Percentiles rank a stretch among this genome's conserved stretches.
Conservation (phyloP, 306 rosid species). For the Dalbergia oliveri region DNA sequence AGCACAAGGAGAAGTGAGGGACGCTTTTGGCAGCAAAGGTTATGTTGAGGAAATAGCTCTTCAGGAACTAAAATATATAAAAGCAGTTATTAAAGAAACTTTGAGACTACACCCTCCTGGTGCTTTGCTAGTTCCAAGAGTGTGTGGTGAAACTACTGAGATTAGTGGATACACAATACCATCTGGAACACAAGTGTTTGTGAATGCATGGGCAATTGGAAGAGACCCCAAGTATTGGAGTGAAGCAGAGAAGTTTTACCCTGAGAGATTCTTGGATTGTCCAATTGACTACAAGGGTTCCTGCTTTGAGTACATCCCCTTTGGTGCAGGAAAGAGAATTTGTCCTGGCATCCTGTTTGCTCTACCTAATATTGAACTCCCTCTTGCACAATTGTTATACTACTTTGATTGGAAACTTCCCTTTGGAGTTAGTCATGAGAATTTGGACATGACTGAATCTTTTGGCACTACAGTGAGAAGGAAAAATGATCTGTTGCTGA, state of each 20-base stretch:
- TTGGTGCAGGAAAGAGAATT: constrained; percentile 12
- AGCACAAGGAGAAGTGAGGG: constrained; percentile 41
- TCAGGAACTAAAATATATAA: constrained; percentile 37
- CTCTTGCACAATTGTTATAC: constrained; percentile 38
- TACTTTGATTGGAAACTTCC: constrained; percentile 50
- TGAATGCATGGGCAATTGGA: constrained; percentile 42
- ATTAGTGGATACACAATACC: constrained; percentile 45
- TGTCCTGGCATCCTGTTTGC: constrained; percentile 40
- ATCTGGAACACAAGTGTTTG: constrained; percentile 17
- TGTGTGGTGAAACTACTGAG: constrained; percentile 37
- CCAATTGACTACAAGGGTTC: constrained; percentile 38
- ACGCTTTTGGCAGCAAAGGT: constrained; percentile 6
- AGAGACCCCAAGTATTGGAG: constrained; percentile 43
- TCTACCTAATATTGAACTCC: constrained; percentile 28
- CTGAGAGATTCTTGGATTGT: constrained; percentile 42
- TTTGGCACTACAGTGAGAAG: neutral
- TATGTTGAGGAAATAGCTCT: constrained; percentile 30
- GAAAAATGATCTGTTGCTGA: neutral
- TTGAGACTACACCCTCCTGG: constrained; percentile 47
- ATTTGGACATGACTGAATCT: constrained; percentile 39
- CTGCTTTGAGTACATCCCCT: neutral
- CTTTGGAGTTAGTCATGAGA: constrained; percentile 32
- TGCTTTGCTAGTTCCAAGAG: constrained; percentile 25
- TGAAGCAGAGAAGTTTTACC: constrained; percentile 42
- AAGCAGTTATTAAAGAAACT: constrained; percentile 43